phyloP scores from a whole-genome alignment of 2,329 filamentous ascomycete genomes.

The Talaromyces sp. region DNA sequence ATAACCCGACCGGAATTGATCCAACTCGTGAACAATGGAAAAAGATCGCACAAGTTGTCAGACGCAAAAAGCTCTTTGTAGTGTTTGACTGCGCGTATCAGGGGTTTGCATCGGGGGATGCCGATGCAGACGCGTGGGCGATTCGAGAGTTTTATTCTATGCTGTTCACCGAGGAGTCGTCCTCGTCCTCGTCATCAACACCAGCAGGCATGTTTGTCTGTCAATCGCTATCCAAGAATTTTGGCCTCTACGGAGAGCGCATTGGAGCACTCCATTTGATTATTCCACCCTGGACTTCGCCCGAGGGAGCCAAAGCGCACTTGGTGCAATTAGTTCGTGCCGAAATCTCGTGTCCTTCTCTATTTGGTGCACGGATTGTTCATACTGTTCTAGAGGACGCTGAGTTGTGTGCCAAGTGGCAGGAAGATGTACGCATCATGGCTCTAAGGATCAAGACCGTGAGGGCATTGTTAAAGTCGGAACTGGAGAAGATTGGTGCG shows the following conservation, averaged over 20 bases:
- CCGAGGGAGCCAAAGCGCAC: slow-evolving; percentile 25
- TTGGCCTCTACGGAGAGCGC: slow-evolving; percentile 84
- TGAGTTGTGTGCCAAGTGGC: slow-evolving; percentile 80
- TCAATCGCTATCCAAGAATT: slow-evolving; percentile 55
- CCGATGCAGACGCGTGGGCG: slow-evolving; percentile 74
- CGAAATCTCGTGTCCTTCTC: slow-evolving; percentile 58
- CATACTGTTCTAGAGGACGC: slow-evolving; percentile 76
- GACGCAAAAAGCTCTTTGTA: slow-evolving; percentile 73
- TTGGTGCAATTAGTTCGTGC: slow-evolving; percentile 40
- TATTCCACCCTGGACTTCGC: slow-evolving; percentile 10
- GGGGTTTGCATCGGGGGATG: slow-evolving; percentile 83
- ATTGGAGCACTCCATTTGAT: slow-evolving; percentile 75
- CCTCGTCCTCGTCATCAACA: slow-evolving; percentile 10
- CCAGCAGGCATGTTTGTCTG: slow-evolving; percentile 55
- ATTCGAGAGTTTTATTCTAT: slow-evolving; percentile 82
- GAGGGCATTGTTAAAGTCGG: slow-evolving; percentile 73
- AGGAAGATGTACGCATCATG: slow-evolving; percentile 86
- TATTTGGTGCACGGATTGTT: slow-evolving; percentile 86
- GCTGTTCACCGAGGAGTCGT: slow-evolving; percentile 46
- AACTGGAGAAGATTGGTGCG: slow-evolving; percentile 79
- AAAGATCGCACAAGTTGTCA: slow-evolving; percentile 70
- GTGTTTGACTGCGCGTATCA: slow-evolving; percentile 96
- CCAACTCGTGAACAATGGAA: slow-evolving; percentile 82
- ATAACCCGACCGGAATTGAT: slow-evolving; percentile 94
- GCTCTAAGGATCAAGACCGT: slow-evolving; percentile 89